A percentile compares a stretch with the other conserved stretches of the same genome.
These are phyloP conservation scores for Pyrenochaeta sp. DNA, from an alignment of 2,329 filamentous ascomycete species.

Conservation along the genomic window DNA sequence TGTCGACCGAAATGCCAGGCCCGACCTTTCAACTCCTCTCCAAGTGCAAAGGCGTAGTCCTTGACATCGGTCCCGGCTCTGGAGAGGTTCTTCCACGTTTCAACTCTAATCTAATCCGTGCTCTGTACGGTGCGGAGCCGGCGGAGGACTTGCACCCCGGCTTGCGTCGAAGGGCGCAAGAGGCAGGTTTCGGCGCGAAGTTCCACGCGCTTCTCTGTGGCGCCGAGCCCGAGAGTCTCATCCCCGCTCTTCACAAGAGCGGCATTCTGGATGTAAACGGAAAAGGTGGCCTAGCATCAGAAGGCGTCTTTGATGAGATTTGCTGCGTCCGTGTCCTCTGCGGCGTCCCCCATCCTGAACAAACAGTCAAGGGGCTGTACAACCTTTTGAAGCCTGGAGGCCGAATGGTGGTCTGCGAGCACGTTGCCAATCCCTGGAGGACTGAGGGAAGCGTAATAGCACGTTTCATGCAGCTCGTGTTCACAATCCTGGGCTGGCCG, in stretches of 20 bases:
- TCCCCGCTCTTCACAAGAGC: constrained; percentile 55
- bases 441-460: constrained; percentile 56
- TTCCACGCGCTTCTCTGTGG: constrained; percentile 61
- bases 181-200: constrained; percentile 54
- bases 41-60: constrained; percentile 42
- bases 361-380: constrained; percentile 59
- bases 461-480: constrained; percentile 57
- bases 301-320: constrained; percentile 63
- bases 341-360: constrained; percentile 59
- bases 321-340: constrained; percentile 64
- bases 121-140: constrained; percentile 65
- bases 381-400: constrained; percentile 63
- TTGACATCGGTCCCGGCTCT: constrained; percentile 59
- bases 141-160: constrained; percentile 57
- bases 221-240: constrained; percentile 57
- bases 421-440: constrained; percentile 62
- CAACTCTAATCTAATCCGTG: constrained; percentile 51
- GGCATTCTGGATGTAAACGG: constrained; percentile 47
- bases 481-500: constrained; percentile 58
- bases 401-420: constrained; percentile 63
- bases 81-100: constrained; percentile 61
- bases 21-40: constrained; percentile 36
- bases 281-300: constrained; percentile 30
- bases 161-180: constrained; percentile 52
- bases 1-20: constrained; percentile 50